Conservation (phyloP, 495 filamentous ascomycete genomes). For the Neurospora tetrasperma region DNA sequence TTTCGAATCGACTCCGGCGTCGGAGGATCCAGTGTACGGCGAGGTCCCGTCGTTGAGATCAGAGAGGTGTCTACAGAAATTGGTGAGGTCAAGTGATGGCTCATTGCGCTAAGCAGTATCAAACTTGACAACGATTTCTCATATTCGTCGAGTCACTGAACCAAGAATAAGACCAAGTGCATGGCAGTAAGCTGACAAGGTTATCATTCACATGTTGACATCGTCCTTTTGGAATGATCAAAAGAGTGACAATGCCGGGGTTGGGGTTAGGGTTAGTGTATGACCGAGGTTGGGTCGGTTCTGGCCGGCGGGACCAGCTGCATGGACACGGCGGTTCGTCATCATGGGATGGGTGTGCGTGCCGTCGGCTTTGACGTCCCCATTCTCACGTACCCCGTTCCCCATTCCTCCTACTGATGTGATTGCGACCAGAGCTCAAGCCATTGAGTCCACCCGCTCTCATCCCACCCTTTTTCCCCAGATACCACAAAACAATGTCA, state of each 20-base stretch:
- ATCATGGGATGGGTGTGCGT: constrained; percentile 10
- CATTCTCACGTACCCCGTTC: background rate
- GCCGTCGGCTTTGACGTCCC: background rate
- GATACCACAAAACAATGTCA: constrained; percentile 46
- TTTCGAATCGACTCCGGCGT: background rate
- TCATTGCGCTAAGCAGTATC: background rate
- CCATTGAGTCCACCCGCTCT: background rate
- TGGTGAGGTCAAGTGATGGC: background rate
- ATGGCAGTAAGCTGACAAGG: background rate
- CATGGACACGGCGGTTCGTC: constrained; percentile 7
- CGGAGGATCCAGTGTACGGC: background rate
- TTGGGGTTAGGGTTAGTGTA: constrained; percentile 13
- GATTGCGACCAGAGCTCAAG: background rate
- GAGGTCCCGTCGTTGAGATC: background rate
- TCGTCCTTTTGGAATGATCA: background rate
- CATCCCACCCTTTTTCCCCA: constrained; percentile 1
- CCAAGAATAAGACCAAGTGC: background rate
- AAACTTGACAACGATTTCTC: background rate
- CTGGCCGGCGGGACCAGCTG: constrained; percentile 18
- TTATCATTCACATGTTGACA: background rate
- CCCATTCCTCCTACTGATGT: background rate
- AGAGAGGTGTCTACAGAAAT: no score
- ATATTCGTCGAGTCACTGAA: no score
- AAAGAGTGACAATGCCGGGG: constrained; percentile 4
- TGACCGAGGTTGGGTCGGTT: constrained; percentile 30